Percentiles rank a stretch among this genome's conserved stretches.
phyloP scores from a whole-genome alignment of 768 basidiomycete species.

The Lactifluus rugatus region DNA sequence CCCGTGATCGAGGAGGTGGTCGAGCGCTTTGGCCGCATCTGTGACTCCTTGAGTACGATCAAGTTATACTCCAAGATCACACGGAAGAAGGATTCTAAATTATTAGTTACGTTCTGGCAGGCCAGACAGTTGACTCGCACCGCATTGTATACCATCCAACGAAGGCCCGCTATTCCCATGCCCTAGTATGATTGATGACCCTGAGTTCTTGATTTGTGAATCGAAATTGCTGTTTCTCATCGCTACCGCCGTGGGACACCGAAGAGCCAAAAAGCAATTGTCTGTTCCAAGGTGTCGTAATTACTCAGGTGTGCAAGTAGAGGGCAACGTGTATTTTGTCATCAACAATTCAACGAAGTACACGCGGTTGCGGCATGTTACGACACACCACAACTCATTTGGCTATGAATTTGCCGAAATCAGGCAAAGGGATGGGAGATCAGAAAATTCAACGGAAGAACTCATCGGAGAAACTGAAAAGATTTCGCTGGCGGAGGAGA shows the following conservation, averaged over 20 bases:
- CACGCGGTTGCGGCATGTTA: neutral
- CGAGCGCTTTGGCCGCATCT: neutral
- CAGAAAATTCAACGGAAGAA: neutral
- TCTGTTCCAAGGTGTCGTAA: neutral
- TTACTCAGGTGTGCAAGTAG: neutral
- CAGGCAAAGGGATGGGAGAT: neutral
- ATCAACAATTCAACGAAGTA: neutral
- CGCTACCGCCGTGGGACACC: neutral
- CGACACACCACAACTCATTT: neutral
- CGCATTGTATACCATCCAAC: neutral
- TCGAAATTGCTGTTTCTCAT: neutral
- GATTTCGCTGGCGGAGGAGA: too few species aligned
- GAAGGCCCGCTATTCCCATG: constrained; percentile 4
- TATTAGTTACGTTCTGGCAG: constrained; percentile 4
- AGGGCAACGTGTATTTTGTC: neutral
- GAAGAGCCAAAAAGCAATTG: neutral
- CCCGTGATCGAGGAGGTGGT: constrained; percentile 22
- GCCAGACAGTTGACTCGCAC: neutral
- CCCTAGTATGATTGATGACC: neutral
- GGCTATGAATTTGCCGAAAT: neutral
- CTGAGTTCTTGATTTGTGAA: neutral
- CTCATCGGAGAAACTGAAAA: neutral
- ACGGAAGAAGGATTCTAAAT: neutral
- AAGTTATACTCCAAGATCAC: constrained; percentile 7
- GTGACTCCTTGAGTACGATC: neutral